Evolutionary conservation across 202 grass and related monocot genomes (phyloP), one percentile per base, ranked within the genome.

Genomic region (Thinopyrum obtusiflorum): DNA sequence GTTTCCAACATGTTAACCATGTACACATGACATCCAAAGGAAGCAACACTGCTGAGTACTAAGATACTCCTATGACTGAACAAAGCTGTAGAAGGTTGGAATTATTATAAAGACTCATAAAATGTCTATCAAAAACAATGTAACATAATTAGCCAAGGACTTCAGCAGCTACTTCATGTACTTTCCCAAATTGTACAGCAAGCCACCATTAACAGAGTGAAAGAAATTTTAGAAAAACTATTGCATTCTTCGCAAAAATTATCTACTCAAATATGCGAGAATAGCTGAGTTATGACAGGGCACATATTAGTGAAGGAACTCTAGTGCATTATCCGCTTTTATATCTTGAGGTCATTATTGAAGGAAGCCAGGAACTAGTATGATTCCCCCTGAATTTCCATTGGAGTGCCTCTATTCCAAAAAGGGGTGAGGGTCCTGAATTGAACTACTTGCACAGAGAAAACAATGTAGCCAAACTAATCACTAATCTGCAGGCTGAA

Each of bases 401-500:
- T n/a, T 59, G 53, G 4, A 29, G 25, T 80, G 29, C 9, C 8
- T 65, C 36, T 1, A 80, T 46, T 46, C 77, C 24, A 29, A 65
- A 78, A 29, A 26, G 10, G 27, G 9, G 9, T 65, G 18, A 85
- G 37, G 23, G 23, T 17, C 28, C 49, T 78, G 40, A 82, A 71
- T 39, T 13, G 2, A 86, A 78, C 70, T 89, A 77, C 72, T 53
- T 35, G 15, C 15, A 76, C n/a, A 77, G 7, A 49, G 28, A 73
- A 75, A 83, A 17, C 4, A 63, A 11, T 60, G 3, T 69, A 67
- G 21, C 7, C 7, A 76, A 83, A 81, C 61, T 23, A 85, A 68
- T 80, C 40, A 81, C 61, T 28, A 85, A 68, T 80, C 29, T 88
- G 49, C 32, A 88, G 24, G 46, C 63, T 46, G 9, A 60, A 42